Conservation (phyloP, 371 early-diverging fungal genomes). For the Circinella minor region DNA sequence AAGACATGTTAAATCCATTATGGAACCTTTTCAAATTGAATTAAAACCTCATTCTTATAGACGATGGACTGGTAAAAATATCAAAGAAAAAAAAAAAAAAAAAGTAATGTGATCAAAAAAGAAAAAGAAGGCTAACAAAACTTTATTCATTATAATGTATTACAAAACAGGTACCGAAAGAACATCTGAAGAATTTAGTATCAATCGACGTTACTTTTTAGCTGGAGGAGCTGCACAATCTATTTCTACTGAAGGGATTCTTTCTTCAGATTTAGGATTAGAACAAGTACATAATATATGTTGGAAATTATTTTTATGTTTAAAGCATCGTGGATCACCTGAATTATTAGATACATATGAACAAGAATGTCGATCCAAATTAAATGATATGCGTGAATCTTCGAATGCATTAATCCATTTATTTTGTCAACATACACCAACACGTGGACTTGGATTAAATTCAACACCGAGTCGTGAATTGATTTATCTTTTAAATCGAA, state of each 20-base stretch:
- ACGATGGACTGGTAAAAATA: conserved; percentile 31
- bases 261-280: conserved; percentile 27
- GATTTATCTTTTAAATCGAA: conserved; percentile 16
- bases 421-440: neutral
- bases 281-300: conserved; percentile 44
- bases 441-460: conserved; percentile 3
- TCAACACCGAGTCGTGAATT: conserved; percentile 16
- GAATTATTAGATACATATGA: conserved; percentile 36
- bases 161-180: conserved; percentile 9
- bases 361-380: conserved; percentile 25
- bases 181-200: conserved; percentile 17
- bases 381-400: conserved; percentile 20
- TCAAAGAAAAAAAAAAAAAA: neutral
- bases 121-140: neutral
- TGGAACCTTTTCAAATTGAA: conserved; percentile 44
- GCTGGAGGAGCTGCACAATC: conserved; percentile 41
- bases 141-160: neutral
- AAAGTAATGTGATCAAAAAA: neutral
- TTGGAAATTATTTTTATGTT: conserved; percentile 41
- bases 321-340: conserved; percentile 33
- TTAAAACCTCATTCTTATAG: conserved; percentile 35
- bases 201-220: conserved; percentile 34
- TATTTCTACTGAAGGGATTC: conserved; percentile 27
- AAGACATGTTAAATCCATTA: conserved; percentile 27
- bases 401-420: conserved; percentile 19